Evolutionary conservation across 164 flowering plant species (phyloP).

Genomic region (Dillenia suffruticosa): DNA sequence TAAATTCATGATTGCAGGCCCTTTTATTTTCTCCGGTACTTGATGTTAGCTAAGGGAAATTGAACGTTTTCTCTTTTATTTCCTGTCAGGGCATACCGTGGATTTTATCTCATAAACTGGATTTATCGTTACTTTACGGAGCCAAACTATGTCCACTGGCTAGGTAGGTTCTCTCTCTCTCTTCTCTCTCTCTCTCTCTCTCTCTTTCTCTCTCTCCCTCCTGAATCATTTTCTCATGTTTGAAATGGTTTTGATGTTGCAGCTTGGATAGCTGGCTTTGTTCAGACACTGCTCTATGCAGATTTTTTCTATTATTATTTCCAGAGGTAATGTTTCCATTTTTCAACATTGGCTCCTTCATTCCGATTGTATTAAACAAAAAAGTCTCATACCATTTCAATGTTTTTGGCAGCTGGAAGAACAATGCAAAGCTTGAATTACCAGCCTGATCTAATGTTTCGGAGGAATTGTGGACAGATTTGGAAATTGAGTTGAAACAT

Average conservation of each 20-base stretch:
- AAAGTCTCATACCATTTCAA: background rate
- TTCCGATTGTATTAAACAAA: background rate
- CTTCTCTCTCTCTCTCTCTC: conserved; percentile 15
- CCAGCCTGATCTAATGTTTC: conserved; percentile 45
- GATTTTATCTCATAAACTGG: conserved; percentile 86
- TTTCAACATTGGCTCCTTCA: background rate
- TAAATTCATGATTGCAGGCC: no score
- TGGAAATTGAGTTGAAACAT: conserved; percentile 1
- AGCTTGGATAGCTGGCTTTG: conserved; percentile 91
- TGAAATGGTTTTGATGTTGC: conserved; percentile 19
- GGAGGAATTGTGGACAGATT: background rate
- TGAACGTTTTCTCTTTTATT: background rate
- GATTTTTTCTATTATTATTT: conserved; percentile 96
- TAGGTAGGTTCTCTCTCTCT: conserved; percentile 40
- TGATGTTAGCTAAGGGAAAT: no score
- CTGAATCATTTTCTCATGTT: no score
- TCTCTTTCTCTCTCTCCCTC: conserved; percentile 1
- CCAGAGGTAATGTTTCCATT: conserved; percentile 44
- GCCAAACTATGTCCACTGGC: conserved; percentile 82
- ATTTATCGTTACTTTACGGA: conserved; percentile 90
- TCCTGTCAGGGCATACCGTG: conserved; percentile 73
- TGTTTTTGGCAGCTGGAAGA: conserved; percentile 64
- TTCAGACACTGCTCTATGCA: conserved; percentile 87
- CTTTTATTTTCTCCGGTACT: no score
- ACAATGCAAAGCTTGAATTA: conserved; percentile 66